Conservation (phyloP, 2,329 filamentous ascomycete species). For the Monilinia vaccinii-corymbosi region DNA sequence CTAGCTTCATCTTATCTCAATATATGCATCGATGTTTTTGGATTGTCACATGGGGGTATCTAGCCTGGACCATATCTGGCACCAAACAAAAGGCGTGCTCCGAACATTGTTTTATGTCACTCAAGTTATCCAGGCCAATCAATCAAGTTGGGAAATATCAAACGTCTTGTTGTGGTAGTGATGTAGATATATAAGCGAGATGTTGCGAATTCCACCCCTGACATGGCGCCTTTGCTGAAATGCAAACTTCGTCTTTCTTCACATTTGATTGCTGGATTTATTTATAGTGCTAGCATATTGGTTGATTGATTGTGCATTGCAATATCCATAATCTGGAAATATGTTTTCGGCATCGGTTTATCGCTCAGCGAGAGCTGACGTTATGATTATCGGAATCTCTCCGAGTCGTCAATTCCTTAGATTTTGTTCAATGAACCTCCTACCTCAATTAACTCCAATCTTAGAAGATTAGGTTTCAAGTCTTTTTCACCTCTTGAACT, state of each 20-base stretch:
- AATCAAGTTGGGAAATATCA: neutral
- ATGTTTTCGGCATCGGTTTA: neutral
- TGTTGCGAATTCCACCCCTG: constrained; percentile 9
- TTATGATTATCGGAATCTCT: constrained; percentile 1
- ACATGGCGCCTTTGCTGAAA: constrained; percentile 1
- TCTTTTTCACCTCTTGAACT: neutral
- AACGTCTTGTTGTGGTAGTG: neutral
- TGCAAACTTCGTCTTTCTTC: neutral
- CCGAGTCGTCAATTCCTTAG: neutral
- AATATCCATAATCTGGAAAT: neutral
- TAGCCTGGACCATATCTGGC: neutral
- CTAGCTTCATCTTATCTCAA: constrained; percentile 2
- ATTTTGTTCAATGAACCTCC: neutral
- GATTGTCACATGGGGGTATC: neutral
- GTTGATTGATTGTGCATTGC: neutral
- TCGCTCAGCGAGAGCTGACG: neutral
- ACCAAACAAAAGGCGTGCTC: constrained; percentile 4
- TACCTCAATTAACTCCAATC: neutral
- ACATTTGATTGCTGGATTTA: constrained; percentile 8
- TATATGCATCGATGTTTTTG: neutral
- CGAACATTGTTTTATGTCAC: neutral
- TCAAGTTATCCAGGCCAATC: neutral
- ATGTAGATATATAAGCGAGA: constrained; percentile 3
- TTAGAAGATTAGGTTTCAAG: neutral
- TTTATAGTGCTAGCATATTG: neutral